Conservation (phyloP, 768 basidiomycete species). For the Mrakia hoshinonis region DNA sequence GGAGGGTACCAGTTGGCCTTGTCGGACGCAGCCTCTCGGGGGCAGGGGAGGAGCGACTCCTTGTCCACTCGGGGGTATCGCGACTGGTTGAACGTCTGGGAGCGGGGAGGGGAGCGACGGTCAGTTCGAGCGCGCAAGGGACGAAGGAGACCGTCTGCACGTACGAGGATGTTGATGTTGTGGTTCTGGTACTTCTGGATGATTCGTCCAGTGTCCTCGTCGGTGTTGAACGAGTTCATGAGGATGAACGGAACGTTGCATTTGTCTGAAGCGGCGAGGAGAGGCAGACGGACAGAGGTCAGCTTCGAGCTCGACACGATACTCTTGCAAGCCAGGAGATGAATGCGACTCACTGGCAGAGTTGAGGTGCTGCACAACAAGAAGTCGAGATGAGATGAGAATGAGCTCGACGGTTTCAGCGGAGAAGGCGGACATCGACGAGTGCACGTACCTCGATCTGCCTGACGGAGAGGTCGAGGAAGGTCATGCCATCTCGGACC, state of each 20-base stretch:
- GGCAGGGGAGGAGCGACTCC: conserved; percentile 76
- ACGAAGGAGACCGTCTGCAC: conserved; percentile 30
- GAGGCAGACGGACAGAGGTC: neutral
- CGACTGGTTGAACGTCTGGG: conserved; percentile 70
- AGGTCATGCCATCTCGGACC: conserved; percentile 93
- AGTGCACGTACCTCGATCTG: conserved; percentile 62
- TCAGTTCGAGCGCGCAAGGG: neutral
- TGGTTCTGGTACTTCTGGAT: conserved; percentile 94
- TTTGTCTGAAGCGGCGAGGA: conserved; percentile 41
- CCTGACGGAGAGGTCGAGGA: conserved; percentile 85
- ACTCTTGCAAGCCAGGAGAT: neutral
- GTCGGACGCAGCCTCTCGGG: conserved; percentile 66
- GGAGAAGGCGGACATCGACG: neutral
- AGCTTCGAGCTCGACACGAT: neutral
- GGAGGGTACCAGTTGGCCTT: conserved; percentile 95
- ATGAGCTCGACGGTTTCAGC: neutral
- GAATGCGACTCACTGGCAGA: conserved; percentile 45
- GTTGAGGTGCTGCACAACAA: conserved; percentile 59
- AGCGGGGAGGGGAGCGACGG: neutral
- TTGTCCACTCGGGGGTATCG: conserved; percentile 87
- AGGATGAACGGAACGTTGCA: conserved; percentile 94
- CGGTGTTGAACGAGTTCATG: conserved; percentile 98
- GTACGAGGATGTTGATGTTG: conserved; percentile 70
- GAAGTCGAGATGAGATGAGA: neutral
- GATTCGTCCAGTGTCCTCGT: conserved; percentile 89